Percentiles rank a stretch among this genome's conserved stretches.
These are phyloP conservation scores for Fraxinus albicans DNA, from an alignment of 305 asterid species.

Conservation along the genomic window DNA sequence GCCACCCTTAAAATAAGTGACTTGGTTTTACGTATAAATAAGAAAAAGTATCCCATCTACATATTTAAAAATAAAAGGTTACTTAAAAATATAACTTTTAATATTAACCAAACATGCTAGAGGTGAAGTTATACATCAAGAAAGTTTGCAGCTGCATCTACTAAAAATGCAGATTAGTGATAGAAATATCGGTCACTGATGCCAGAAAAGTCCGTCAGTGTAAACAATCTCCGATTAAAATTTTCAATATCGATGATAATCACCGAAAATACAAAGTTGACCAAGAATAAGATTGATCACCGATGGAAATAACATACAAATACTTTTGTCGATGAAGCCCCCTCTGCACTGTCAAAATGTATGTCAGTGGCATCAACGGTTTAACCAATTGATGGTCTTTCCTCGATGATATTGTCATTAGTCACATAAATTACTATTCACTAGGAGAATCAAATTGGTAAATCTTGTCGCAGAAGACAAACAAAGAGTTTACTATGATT, in stretches of 20 bases:
- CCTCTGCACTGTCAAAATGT: background rate
- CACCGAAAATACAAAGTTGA: background rate
- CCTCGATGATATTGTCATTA: background rate
- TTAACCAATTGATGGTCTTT: background rate
- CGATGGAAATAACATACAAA: background rate
- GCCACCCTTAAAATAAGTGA: background rate
- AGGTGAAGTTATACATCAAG: background rate
- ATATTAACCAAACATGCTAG: background rate
- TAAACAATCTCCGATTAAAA: background rate
- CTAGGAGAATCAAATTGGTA: conserved; percentile 19
- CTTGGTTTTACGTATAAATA: background rate
- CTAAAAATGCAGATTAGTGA: background rate
- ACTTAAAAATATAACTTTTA: background rate
- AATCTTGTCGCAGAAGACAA: conserved; percentile 42
- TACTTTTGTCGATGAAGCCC: background rate
- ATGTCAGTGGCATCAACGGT: background rate
- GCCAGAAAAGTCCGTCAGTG: background rate
- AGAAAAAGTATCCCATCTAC: background rate
- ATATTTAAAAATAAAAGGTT: background rate
- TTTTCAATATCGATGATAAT: no score
- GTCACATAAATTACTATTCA: background rate
- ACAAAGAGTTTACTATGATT: conserved; percentile 37
- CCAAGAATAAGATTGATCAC: background rate
- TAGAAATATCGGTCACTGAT: background rate
- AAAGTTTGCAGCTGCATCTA: background rate